phyloP scores from a whole-genome alignment of 345 rosid genomes.

The Linum usitatissimum region DNA sequence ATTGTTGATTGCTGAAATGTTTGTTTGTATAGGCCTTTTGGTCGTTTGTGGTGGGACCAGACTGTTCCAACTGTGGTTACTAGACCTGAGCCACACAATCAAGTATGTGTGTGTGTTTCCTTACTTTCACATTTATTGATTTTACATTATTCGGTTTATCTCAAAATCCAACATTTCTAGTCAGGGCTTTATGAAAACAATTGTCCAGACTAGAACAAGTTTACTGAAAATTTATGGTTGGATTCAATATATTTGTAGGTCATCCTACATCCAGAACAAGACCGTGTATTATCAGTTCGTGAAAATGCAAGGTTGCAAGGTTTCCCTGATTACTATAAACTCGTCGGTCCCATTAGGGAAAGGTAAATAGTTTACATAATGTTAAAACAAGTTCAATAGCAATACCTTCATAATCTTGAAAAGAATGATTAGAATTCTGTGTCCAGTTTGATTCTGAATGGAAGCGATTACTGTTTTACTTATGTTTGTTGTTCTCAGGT shows the following conservation, averaged over 20 bases:
- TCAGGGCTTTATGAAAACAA: too few species aligned
- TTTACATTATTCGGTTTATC: not conserved
- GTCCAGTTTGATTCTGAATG: not conserved
- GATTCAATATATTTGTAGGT: slow-evolving; percentile 22
- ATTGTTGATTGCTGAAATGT: not conserved
- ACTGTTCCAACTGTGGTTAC: slow-evolving; percentile 76
- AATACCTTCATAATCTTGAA: too few species aligned
- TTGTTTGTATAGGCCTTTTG: slow-evolving; percentile 46
- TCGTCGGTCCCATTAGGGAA: slow-evolving; percentile 50
- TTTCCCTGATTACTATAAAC: slow-evolving; percentile 55
- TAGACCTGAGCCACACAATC: slow-evolving; percentile 66
- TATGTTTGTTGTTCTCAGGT: slow-evolving; percentile 26
- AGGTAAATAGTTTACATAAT: slow-evolving; percentile 25
- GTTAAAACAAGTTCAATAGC: too few species aligned
- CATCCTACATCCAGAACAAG: slow-evolving; percentile 54
- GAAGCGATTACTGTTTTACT: not conserved
- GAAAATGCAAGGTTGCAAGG: slow-evolving; percentile 76
- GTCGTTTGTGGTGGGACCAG: slow-evolving; percentile 83
- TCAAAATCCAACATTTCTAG: not conserved
- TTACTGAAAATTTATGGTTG: too few species aligned
- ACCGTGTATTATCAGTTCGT: slow-evolving; percentile 50
- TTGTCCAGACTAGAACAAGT: too few species aligned
- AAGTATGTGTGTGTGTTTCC: slow-evolving; percentile 21
- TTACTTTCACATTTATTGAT: too few species aligned
- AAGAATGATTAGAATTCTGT: too few species aligned